phyloP scores from a whole-genome alignment of 2,329 filamentous ascomycete species.

The Blumeria graminis region DNA sequence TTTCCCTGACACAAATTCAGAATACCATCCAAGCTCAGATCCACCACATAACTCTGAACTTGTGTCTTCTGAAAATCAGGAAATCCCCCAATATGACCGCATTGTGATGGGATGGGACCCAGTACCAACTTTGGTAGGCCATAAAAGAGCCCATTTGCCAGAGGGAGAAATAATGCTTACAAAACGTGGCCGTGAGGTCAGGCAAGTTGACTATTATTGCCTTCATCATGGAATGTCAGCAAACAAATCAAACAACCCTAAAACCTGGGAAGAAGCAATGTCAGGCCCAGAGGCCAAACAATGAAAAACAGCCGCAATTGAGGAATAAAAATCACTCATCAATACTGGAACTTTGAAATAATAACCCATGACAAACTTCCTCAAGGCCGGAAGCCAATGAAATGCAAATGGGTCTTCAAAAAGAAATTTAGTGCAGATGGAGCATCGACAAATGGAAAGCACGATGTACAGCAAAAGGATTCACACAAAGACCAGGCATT shows the following conservation, averaged over 20 bases:
- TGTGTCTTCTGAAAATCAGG: no score
- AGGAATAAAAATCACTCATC: not conserved
- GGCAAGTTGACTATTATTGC: not conserved
- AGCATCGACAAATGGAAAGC: not conserved
- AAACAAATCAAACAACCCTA: not conserved
- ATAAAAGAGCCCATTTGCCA: not conserved
- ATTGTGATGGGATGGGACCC: no score
- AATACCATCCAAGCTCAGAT: no score
- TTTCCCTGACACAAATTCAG: no score
- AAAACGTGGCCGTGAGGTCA: not conserved
- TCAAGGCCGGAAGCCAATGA: not conserved
- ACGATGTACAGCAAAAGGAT: not conserved
- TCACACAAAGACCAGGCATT: not conserved
- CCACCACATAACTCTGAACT: no score
- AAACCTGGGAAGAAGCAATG: not conserved
- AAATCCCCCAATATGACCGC: no score
- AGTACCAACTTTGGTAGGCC: not conserved
- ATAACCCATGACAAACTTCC: not conserved
- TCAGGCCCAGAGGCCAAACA: not conserved
- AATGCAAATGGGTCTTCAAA: not conserved
- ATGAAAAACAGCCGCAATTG: not conserved
- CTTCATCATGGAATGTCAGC: not conserved
- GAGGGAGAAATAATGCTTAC: not conserved
- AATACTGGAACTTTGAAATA: not conserved
- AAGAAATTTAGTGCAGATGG: not conserved